Conservation (phyloP, 2,329 filamentous ascomycete genomes). For the Teratosphaeria nubilosa region DNA sequence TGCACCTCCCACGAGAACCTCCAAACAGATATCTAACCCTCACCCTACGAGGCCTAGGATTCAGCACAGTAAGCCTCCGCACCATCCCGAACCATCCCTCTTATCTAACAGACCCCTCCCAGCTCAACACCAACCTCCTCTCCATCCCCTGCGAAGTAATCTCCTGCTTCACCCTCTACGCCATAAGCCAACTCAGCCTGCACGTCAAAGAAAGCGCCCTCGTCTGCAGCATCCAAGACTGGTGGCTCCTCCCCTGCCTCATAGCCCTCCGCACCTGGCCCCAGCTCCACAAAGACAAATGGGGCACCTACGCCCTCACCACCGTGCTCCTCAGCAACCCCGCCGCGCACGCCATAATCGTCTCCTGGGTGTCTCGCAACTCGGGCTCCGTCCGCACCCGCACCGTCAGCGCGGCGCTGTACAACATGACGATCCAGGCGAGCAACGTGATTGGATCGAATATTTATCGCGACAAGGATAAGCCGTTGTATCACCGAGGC, state of each 20-base stretch:
- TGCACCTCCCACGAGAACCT: conserved; percentile 29
- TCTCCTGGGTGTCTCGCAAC: conserved; percentile 53
- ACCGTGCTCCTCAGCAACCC: conserved; percentile 31
- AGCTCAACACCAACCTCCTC: conserved; percentile 33
- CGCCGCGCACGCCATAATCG: conserved; percentile 47
- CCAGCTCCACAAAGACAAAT: conserved; percentile 22
- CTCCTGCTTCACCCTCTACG: conserved; percentile 42
- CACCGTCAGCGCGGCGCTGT: conserved; percentile 52
- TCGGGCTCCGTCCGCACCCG: conserved; percentile 52
- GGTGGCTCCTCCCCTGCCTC: conserved; percentile 33
- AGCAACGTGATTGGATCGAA: conserved; percentile 29
- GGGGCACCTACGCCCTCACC: conserved; percentile 30
- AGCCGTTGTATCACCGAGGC: conserved; percentile 44
- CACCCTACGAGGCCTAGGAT: conserved; percentile 29
- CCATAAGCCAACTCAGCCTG: conserved; percentile 38
- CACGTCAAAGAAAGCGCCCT: conserved; percentile 44
- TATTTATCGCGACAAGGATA: conserved; percentile 47
- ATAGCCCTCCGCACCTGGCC: conserved; percentile 29
- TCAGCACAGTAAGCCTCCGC: conserved; percentile 19
- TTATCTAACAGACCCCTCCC: background rate
- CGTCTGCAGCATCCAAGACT: conserved; percentile 33
- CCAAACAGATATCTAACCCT: conserved; percentile 31
- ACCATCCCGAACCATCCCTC: background rate
- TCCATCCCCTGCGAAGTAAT: conserved; percentile 36
- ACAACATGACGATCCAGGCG: conserved; percentile 43